A percentile compares a stretch with the other conserved stretches of the same genome.
These are phyloP conservation scores for Paxillus involutus DNA, from an alignment of 768 basidiomycete species.

Conservation along the genomic window DNA sequence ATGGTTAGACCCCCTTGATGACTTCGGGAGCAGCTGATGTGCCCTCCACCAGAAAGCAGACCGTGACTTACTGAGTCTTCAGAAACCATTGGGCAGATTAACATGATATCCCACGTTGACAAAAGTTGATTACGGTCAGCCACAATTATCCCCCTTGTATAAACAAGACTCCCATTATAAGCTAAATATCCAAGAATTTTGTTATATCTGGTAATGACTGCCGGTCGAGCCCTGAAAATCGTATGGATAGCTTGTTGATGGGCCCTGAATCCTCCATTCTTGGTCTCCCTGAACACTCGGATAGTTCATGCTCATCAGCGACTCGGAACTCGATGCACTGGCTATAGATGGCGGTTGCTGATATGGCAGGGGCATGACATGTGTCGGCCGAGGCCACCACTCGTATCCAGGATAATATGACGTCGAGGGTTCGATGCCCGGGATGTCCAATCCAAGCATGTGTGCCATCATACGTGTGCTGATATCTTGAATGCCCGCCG, in stretches of 20 bases:
- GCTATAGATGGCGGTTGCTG: conserved; percentile 6
- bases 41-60: too few relatives aligned
- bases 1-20: too few relatives aligned
- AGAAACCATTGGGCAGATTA: too few relatives aligned
- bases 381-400: conserved; percentile 56
- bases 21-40: too few relatives aligned
- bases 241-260: conserved; percentile 17
- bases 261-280: conserved; percentile 20
- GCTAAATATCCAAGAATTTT: background rate
- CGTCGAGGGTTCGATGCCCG: conserved; percentile 54
- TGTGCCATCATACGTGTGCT: conserved; percentile 69
- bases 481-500: conserved; percentile 57
- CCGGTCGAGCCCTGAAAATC: conserved; percentile 16
- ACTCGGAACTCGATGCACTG: conserved; percentile 1
- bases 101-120: too few relatives aligned
- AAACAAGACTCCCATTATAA: too few relatives aligned
- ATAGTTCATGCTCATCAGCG: conserved; percentile 19
- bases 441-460: conserved; percentile 67
- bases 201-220: conserved; percentile 22
- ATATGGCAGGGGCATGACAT: conserved; percentile 13
- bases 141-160: too few relatives aligned
- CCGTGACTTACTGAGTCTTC: too few relatives aligned
- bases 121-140: too few relatives aligned
- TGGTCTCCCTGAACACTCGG: conserved; percentile 8
- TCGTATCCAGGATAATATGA: conserved; percentile 57